These are phyloP conservation scores for Colletotrichum tabaci DNA, from an alignment of 2,329 filamentous ascomycete species.

Conservation along the genomic window DNA sequence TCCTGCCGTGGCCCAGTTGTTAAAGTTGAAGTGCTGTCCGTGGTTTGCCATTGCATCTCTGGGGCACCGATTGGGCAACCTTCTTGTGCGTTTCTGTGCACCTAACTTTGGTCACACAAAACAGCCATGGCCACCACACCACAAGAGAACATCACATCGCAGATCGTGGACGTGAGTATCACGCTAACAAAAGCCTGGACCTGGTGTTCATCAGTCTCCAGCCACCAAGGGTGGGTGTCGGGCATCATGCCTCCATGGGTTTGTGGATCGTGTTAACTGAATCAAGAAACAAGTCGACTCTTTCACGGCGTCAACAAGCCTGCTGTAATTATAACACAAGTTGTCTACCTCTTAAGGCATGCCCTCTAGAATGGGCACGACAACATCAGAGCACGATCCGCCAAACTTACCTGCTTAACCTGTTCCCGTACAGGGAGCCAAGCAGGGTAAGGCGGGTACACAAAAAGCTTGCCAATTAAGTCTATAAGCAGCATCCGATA, in stretches of 20 bases:
- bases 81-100: not conserved
- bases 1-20: conserved; percentile 5
- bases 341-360: not conserved
- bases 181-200: not conserved
- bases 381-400: not conserved
- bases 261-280: not conserved
- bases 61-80: not conserved
- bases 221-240: not conserved
- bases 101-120: not conserved
- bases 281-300: not conserved
- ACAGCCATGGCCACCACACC: not conserved
- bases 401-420: not conserved
- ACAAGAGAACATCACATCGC: not conserved
- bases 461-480: too few species aligned
- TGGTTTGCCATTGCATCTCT: conserved; percentile 15
- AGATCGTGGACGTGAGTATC: not conserved
- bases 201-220: not conserved
- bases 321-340: not conserved
- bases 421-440: not conserved
- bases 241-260: too few species aligned
- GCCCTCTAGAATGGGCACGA: not conserved
- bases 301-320: not conserved
- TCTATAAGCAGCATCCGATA: not conserved
- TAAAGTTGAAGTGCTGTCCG: not conserved
- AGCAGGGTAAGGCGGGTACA: too few species aligned